These are phyloP conservation scores for Fusarium musae DNA, from an alignment of 2,329 filamentous ascomycete genomes.

Conservation along the genomic window DNA sequence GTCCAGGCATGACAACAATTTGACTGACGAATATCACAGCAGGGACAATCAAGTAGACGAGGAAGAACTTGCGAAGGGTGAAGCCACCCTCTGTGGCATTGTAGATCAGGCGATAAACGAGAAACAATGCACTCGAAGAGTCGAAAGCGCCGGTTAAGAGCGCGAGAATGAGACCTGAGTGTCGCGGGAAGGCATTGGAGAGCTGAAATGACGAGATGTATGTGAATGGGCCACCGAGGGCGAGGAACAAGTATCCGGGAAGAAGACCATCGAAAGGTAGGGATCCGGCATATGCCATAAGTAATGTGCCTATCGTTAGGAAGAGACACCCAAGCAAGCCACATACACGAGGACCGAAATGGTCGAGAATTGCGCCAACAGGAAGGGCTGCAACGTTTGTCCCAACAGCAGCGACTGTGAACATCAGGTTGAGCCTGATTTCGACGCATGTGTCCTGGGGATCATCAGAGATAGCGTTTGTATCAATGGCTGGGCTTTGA, in stretches of 20 bases:
- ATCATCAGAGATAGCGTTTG: slow-evolving; percentile 32
- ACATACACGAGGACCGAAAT: slow-evolving; percentile 81
- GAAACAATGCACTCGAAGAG: slow-evolving; percentile 81
- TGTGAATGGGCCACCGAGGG: slow-evolving; percentile 81
- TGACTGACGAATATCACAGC: slow-evolving; percentile 73
- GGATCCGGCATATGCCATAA: slow-evolving; percentile 74
- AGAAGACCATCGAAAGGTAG: slow-evolving; percentile 77
- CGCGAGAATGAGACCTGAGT: slow-evolving; percentile 82
- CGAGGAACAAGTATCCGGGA: slow-evolving; percentile 78
- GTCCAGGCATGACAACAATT: slow-evolving; percentile 76
- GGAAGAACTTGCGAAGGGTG: slow-evolving; percentile 75
- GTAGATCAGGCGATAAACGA: slow-evolving; percentile 78
- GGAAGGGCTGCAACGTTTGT: slow-evolving; percentile 90
- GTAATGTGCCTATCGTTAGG: slow-evolving; percentile 74
- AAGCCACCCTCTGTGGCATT: slow-evolving; percentile 66
- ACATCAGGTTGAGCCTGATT: slow-evolving; percentile 86
- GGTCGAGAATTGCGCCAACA: slow-evolving; percentile 85
- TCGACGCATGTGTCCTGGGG: slow-evolving; percentile 55
- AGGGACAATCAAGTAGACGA: slow-evolving; percentile 77
- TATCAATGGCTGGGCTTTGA: not conserved
- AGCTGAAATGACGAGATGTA: slow-evolving; percentile 88
- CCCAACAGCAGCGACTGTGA: slow-evolving; percentile 86
- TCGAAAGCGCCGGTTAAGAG: slow-evolving; percentile 86
- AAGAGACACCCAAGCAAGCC: slow-evolving; percentile 76
- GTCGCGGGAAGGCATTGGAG: slow-evolving; percentile 82